A percentile compares a stretch with the other conserved stretches of the same genome.
Conservation (phyloP, 495 filamentous ascomycete genomes). For the Podospora australis region DNA sequence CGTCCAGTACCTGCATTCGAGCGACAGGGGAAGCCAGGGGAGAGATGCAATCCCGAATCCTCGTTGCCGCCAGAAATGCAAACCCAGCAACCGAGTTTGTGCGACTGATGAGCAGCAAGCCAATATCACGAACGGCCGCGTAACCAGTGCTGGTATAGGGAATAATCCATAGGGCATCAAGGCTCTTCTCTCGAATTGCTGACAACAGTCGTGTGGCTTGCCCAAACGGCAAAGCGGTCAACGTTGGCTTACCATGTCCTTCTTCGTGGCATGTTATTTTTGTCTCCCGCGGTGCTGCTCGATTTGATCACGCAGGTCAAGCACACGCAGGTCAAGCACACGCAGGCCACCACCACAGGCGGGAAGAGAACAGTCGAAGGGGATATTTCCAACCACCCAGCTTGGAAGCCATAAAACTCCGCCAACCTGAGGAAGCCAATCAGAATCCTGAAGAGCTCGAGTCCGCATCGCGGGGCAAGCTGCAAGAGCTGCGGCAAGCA, state of each 20-base stretch:
- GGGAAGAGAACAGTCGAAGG: neutral
- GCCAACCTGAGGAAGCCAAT: slow-evolving; percentile 15
- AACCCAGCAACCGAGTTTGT: no score
- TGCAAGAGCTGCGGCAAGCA: neutral
- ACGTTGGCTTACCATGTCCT: neutral
- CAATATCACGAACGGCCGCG: neutral
- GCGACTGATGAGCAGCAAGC: neutral
- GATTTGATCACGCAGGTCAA: neutral
- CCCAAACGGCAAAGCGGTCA: neutral
- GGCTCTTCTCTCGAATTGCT: neutral
- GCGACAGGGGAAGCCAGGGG: neutral
- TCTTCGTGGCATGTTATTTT: neutral
- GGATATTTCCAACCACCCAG: neutral
- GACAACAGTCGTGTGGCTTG: neutral
- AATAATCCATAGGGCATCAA: neutral
- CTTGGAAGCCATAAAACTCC: neutral
- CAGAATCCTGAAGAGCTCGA: slow-evolving; percentile 8
- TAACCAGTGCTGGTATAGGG: neutral
- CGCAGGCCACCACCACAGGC: neutral
- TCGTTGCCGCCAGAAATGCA: no score
- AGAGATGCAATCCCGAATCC: no score
- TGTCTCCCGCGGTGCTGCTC: neutral
- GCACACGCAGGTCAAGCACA: neutral
- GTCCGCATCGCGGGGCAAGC: neutral
- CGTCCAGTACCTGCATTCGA: neutral